Conservation (phyloP, 257 asterid genomes). For the Solanum etuberosum region DNA sequence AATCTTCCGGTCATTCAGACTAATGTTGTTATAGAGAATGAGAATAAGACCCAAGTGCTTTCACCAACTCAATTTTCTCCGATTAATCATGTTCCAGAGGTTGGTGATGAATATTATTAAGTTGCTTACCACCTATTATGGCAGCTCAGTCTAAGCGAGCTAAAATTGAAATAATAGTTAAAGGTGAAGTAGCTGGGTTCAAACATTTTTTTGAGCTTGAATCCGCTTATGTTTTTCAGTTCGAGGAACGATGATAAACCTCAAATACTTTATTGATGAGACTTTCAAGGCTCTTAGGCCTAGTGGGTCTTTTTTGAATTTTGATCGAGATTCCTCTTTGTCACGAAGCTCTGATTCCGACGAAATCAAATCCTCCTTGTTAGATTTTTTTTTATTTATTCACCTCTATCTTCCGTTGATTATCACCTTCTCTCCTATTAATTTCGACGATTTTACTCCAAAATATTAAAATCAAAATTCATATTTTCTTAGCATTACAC, state of each 20-base stretch:
- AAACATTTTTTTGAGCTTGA: not conserved
- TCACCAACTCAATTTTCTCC: too few relatives aligned
- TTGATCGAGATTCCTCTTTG: not conserved
- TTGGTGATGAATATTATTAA: too few relatives aligned
- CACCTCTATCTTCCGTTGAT: not conserved
- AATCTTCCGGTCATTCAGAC: too few relatives aligned
- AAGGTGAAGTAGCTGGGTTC: not conserved
- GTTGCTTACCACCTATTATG: too few relatives aligned
- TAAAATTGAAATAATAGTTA: too few relatives aligned
- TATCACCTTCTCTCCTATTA: not conserved
- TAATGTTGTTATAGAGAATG: too few relatives aligned
- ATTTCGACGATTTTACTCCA: not conserved
- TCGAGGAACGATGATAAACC: not conserved
- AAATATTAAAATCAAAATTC: fast-evolving
- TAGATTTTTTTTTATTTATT: too few relatives aligned
- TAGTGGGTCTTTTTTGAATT: not conserved
- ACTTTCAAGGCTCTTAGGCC: not conserved
- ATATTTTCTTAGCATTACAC: too few relatives aligned
- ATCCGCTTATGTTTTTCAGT: too few relatives aligned
- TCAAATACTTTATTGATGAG: not conserved
- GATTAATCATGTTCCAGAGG: too few relatives aligned
- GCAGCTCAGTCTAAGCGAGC: too few relatives aligned
- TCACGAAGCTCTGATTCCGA: not conserved
- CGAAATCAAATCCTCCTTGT: not conserved
- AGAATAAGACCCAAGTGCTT: too few relatives aligned